Evolutionary conservation across 2,329 filamentous ascomycete species (phyloP).

Genomic region (Apiospora hydei): DNA sequence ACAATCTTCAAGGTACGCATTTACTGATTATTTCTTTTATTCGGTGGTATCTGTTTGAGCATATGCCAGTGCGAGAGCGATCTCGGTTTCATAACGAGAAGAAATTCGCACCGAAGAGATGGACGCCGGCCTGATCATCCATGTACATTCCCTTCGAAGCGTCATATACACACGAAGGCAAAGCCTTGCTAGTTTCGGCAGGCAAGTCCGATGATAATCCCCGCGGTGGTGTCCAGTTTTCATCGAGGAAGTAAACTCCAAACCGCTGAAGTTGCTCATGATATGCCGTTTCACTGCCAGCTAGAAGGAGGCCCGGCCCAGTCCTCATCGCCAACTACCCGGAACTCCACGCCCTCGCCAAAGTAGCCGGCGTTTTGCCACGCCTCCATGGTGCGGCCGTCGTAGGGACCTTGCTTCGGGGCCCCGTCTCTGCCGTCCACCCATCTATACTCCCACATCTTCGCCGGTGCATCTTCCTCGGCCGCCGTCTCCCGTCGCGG

Average conservation of each 20-base stretch:
- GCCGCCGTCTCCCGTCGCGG: constrained; percentile 41
- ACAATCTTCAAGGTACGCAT: background rate
- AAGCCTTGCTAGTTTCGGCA: background rate
- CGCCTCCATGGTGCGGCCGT: constrained; percentile 82
- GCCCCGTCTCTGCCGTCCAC: constrained; percentile 84
- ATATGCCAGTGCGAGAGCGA: background rate
- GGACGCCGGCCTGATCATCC: background rate
- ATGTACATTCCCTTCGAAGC: background rate
- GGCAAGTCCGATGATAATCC: no score
- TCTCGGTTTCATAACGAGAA: background rate
- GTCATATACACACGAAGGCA: background rate
- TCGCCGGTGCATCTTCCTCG: constrained; percentile 34
- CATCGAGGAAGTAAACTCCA: no score
- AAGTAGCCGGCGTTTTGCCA: constrained; percentile 96
- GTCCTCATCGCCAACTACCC: constrained; percentile 60
- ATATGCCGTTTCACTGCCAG: background rate
- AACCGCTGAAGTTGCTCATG: background rate
- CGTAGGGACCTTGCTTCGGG: constrained; percentile 85
- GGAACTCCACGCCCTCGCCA: constrained; percentile 84
- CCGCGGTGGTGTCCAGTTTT: no score
- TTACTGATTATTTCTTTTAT: background rate
- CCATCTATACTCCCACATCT: constrained; percentile 92
- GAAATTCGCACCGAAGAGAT: background rate
- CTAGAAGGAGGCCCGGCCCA: constrained; percentile 52
- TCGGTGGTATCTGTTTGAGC: background rate